Conservation (phyloP, 257 asterid species). For the Solanum medicagineum region DNA sequence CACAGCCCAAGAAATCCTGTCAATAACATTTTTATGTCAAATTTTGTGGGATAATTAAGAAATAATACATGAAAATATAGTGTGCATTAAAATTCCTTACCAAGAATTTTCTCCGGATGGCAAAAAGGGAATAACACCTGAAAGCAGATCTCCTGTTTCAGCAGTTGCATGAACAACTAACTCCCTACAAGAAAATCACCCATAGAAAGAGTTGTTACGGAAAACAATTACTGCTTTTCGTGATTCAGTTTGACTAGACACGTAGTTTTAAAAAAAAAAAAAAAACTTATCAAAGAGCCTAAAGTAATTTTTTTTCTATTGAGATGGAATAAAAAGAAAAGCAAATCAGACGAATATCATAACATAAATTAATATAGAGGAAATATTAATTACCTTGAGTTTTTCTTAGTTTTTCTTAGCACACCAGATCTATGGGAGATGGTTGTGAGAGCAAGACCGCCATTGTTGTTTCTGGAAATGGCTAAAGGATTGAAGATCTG, state of each 20-base stretch:
- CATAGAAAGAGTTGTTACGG: background rate
- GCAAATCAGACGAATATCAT: background rate
- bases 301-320: background rate
- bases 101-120: background rate
- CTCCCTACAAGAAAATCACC: background rate
- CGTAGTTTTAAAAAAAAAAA: too few relatives aligned
- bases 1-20: slow-evolving; percentile 18
- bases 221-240: background rate
- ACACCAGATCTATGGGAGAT: background rate
- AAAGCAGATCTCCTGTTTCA: background rate
- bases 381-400: background rate
- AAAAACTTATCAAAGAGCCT: too few relatives aligned
- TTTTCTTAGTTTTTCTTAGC: background rate
- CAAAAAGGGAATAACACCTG: background rate
- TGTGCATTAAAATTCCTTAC: background rate
- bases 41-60: background rate
- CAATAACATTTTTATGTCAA: background rate
- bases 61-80: background rate
- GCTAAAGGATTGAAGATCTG: background rate
- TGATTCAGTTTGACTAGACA: too few relatives aligned
- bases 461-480: background rate
- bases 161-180: background rate
- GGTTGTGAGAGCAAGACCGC: background rate
- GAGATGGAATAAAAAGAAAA: background rate
- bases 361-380: background rate